These are phyloP conservation scores for Penicillium taxi DNA, from an alignment of 495 filamentous ascomycete species.

Conservation along the genomic window DNA sequence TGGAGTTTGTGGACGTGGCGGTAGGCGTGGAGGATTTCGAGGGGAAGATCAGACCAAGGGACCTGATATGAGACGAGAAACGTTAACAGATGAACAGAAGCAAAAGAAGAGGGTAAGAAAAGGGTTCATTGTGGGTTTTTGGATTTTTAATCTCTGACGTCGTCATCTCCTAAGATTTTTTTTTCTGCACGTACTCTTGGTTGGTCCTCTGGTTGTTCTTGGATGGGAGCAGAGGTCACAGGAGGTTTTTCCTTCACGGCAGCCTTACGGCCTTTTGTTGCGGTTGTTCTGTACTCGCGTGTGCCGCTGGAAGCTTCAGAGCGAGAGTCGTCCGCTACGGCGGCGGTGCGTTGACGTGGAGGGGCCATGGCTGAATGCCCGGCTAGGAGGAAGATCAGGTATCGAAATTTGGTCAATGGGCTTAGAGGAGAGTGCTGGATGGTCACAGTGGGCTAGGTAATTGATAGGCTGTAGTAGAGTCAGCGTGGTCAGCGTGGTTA, in stretches of 20 bases:
- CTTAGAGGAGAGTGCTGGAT: background rate
- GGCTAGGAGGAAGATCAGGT: background rate
- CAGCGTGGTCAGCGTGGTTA: slow-evolving; percentile 5
- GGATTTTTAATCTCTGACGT: slow-evolving; percentile 1
- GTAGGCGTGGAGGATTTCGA: slow-evolving; percentile 69
- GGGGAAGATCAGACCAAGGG: slow-evolving; percentile 65
- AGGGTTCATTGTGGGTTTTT: too few species aligned
- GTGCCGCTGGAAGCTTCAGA: slow-evolving; percentile 48
- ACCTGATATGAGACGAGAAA: slow-evolving; percentile 43
- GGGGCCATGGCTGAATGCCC: slow-evolving; percentile 31
- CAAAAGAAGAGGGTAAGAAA: too few species aligned
- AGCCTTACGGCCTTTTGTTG: slow-evolving; percentile 29
- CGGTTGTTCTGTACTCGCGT: slow-evolving; percentile 34
- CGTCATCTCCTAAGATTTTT: slow-evolving; percentile 2
- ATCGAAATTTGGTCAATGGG: background rate
- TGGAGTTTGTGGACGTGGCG: slow-evolving; percentile 67
- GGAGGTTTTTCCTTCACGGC: slow-evolving; percentile 24
- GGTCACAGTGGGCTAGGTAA: background rate
- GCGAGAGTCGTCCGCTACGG: slow-evolving; percentile 43
- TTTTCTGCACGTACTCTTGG: slow-evolving; percentile 24
- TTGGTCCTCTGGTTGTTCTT: slow-evolving; percentile 19
- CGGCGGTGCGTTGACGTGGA: slow-evolving; percentile 39
- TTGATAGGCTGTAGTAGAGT: background rate
- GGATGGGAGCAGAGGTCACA: slow-evolving; percentile 31
- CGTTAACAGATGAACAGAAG: too few species aligned